Percentiles rank a stretch among this genome's conserved stretches.
These are phyloP conservation scores for Calonectria honghensis DNA, from an alignment of 2,329 filamentous ascomycete genomes.

Conservation along the genomic window DNA sequence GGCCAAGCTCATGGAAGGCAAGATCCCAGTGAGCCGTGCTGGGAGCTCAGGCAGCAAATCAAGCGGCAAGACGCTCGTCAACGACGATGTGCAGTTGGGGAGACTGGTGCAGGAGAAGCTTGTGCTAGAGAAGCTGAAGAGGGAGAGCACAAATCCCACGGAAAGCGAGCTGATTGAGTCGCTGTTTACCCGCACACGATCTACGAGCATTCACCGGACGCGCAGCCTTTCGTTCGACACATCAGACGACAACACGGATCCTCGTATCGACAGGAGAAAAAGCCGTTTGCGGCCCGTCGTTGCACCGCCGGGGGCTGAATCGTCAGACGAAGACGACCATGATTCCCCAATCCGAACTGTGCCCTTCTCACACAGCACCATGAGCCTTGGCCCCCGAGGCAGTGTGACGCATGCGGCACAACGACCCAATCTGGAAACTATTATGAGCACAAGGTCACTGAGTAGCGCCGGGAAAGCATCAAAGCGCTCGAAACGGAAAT, in stretches of 20 bases:
- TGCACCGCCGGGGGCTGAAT: constrained; percentile 56
- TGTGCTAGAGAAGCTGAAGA: constrained; percentile 67
- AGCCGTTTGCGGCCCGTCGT: constrained; percentile 55
- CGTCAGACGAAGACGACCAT: constrained; percentile 59
- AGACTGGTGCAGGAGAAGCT: constrained; percentile 67
- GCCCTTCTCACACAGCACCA: constrained; percentile 52
- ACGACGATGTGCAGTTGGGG: constrained; percentile 65
- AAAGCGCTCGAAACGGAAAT: constrained; percentile 56
- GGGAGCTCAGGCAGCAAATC: constrained; percentile 73
- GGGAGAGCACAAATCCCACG: constrained; percentile 61
- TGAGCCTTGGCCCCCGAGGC: constrained; percentile 52
- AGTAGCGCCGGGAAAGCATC: constrained; percentile 55
- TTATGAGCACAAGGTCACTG: constrained; percentile 63
- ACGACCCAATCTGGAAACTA: constrained; percentile 68
- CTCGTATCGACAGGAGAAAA: constrained; percentile 54
- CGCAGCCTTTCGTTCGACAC: constrained; percentile 63
- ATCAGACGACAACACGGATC: constrained; percentile 59
- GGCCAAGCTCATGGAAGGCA: constrained; percentile 93
- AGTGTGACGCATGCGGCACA: constrained; percentile 60
- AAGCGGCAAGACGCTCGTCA: constrained; percentile 66
- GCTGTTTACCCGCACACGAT: constrained; percentile 60
- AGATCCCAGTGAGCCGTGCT: constrained; percentile 80
- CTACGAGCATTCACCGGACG: constrained; percentile 58
- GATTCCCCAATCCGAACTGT: constrained; percentile 47
- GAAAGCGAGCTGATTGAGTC: constrained; percentile 68